A percentile compares a stretch with the other conserved stretches of the same genome.
Conservation (phyloP, 805 yeast genomes). For the Candida gorgasii region DNA sequence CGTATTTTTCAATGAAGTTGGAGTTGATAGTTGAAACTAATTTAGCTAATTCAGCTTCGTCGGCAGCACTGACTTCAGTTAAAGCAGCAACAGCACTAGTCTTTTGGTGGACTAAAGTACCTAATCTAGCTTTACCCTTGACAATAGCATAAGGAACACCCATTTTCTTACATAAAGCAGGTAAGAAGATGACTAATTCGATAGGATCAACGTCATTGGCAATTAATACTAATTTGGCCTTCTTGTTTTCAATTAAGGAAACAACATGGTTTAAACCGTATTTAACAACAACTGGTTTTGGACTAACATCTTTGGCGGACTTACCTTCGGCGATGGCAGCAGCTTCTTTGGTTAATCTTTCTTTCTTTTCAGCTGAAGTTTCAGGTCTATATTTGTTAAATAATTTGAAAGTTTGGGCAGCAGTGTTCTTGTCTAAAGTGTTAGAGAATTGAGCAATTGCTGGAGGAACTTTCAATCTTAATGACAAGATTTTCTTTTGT, state of each 20-base stretch:
- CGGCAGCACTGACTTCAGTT: constrained; percentile 93
- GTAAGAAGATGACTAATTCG: constrained; percentile 94
- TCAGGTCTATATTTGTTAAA: constrained; percentile 99
- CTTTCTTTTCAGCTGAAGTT: constrained; percentile 96
- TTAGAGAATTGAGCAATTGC: constrained; percentile 95
- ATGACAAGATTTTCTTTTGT: constrained; percentile 93
- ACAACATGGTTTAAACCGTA: constrained; percentile 99
- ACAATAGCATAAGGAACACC: constrained; percentile 99
- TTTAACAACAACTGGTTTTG: constrained; percentile 96
- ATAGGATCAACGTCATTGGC: constrained; percentile 99
- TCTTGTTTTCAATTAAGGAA: constrained; percentile 95
- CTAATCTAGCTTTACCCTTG: constrained; percentile 61
- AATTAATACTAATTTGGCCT: constrained; percentile 94
- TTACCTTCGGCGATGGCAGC: constrained; percentile 98
- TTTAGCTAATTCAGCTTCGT: constrained; percentile 91
- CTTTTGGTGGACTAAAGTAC: constrained; percentile 96
- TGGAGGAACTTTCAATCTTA: constrained; percentile 99
- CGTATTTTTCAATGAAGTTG: constrained; percentile 92
- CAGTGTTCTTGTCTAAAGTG: constrained; percentile 98
- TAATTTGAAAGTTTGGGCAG: constrained; percentile 93
- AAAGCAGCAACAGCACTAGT: constrained; percentile 96
- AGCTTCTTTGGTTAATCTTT: constrained; percentile 97
- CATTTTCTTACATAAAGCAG: constrained; percentile 99
- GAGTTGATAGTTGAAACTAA: constrained; percentile 90
- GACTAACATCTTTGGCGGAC: constrained; percentile 93